Percentiles rank a stretch among this genome's conserved stretches.
Evolutionary conservation across 192 early-diverging fungal genomes (phyloP).

Genomic region (Podila verticillata): DNA sequence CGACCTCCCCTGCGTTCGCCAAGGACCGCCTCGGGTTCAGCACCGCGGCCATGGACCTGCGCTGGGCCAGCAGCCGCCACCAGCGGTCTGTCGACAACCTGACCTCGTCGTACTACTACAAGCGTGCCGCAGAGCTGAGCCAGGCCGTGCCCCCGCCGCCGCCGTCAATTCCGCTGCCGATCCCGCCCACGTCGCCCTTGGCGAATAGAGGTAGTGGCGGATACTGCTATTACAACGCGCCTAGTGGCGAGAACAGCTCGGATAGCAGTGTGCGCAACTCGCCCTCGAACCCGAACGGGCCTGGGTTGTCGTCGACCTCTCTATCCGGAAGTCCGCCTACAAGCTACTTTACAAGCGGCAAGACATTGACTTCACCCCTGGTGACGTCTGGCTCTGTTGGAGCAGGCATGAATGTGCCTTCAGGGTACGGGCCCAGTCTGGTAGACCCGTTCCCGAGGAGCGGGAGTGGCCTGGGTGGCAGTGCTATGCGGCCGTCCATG

Average conservation of each 20-base stretch:
- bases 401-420: background rate
- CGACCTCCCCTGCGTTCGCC: background rate
- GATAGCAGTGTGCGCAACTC: background rate
- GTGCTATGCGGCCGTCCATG: background rate
- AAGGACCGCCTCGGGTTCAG: conserved; percentile 5
- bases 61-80: background rate
- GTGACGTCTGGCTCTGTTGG: background rate
- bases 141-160: background rate
- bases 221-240: background rate
- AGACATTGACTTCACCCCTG: too few species aligned
- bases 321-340: background rate
- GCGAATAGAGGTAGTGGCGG: background rate
- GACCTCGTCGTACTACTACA: background rate
- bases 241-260: background rate
- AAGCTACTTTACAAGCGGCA: background rate
- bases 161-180: background rate
- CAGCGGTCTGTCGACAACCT: conserved; percentile 4
- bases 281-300: background rate
- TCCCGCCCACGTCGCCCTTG: background rate
- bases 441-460: too few species aligned
- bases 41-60: conserved; percentile 1
- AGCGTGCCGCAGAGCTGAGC: background rate
- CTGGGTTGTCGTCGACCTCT: background rate
- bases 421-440: background rate
- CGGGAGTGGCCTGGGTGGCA: background rate